Evolutionary conservation across 208 protist species (phyloP).

Genomic region (Tetramitus jugosus): DNA sequence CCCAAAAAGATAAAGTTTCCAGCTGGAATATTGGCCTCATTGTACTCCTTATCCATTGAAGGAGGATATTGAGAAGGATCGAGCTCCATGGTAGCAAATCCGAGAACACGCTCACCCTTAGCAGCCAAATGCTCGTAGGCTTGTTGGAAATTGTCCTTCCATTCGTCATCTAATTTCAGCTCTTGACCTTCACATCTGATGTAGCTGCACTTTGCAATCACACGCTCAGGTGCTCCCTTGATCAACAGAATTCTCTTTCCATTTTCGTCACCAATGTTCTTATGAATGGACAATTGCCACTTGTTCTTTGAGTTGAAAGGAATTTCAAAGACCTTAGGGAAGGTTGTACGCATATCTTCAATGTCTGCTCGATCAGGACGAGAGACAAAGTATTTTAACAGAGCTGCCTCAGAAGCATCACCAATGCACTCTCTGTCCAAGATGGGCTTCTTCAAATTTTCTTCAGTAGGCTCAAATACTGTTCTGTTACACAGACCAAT

Average conservation of each 20-base stretch:
- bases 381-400: neutral
- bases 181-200: neutral
- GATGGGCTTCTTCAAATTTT: conserved; percentile 7
- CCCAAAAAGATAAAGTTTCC: conserved; percentile 53
- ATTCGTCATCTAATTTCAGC: conserved; percentile 24
- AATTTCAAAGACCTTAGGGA: too few relatives aligned
- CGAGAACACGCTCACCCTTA: neutral
- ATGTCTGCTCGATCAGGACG: neutral
- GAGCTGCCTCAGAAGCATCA: neutral
- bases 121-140: neutral
- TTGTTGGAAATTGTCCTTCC: conserved; percentile 25
- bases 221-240: conserved; percentile 5
- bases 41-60: neutral
- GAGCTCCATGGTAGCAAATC: neutral
- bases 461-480: neutral
- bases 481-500: too few relatives aligned
- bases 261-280: neutral
- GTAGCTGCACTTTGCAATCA: neutral
- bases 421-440: neutral
- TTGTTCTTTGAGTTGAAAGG: too few relatives aligned
- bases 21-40: conserved; percentile 23
- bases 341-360: too few relatives aligned
- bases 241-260: neutral
- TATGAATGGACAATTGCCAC: too few relatives aligned
- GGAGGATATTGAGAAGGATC: conserved; percentile 12